Evolutionary conservation across 306 rosid species (phyloP), one percentile per base, ranked within the genome.

Genomic region (Ammopiptanthus mongolicus): DNA sequence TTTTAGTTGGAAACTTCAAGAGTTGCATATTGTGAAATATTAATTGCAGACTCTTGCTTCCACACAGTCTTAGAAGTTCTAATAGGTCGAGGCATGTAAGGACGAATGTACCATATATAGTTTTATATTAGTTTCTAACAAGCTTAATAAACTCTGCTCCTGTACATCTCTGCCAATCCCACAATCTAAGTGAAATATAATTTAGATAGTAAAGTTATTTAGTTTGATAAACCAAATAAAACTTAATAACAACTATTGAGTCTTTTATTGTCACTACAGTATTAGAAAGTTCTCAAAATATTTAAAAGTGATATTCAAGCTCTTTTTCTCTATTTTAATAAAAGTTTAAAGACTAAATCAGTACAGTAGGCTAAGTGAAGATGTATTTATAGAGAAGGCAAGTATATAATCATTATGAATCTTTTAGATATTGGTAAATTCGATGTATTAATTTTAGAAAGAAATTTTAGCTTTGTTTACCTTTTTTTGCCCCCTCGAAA

Each of bases 1-100:
- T 68, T 79, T 50, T 75, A 53, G 59, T 76, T 80, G 73, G 77
- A 76, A 64, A 80, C 62, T 74, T 74, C 36, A 69, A 53, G 74
- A 34, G 65, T 74, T 62, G 69, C 73, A 62, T 52, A 7, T 31
- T 53, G 66, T 78, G 63, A 31, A 58, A 8, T 7, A 78, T 72
- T 78, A 59, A 78, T 61, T 36, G 72, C 65, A 37, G 23, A 10
- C 36, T 5, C 53, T 64, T 70, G 70, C 69, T 41, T 33, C 47
- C 7, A 65, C 74, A 52, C 67, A 34, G 33, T 46, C 21, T 47
- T 59, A 28, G 29, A 42, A 44, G 8, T 65, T 76, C 46, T 52
- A 21, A 25, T 39, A 13, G 56, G 60, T 28, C 9, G 19, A 58
- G 74, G 69, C 69, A 14, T 11, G 75, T 25, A 65, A 65, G 58